phyloP scores from a whole-genome alignment of 257 asterid genomes.

The Plantago elongata region DNA sequence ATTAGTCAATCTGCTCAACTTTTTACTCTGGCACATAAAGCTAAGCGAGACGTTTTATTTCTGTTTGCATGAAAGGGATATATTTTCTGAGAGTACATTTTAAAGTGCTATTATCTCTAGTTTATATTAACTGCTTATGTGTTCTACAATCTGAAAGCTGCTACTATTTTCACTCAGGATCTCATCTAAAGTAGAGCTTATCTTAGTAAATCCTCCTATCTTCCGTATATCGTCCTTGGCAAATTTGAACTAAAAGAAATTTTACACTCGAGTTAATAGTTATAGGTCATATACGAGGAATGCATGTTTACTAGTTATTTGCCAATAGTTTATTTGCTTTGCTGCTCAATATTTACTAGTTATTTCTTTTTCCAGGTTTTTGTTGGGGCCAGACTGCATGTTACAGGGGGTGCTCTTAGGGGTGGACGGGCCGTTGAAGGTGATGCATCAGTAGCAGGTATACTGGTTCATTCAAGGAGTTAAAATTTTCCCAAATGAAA shows the following conservation, averaged over 20 bases:
- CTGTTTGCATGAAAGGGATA: no score
- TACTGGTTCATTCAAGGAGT: constrained; percentile 21
- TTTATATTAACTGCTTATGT: constrained; percentile 7
- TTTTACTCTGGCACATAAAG: constrained; percentile 8
- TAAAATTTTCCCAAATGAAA: constrained; percentile 5
- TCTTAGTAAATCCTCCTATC: no score
- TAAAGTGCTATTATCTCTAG: neutral
- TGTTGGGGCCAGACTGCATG: constrained; percentile 97
- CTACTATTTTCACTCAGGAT: neutral
- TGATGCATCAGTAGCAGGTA: constrained; percentile 89
- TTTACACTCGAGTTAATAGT: neutral
- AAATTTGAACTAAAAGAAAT: constrained; percentile 10
- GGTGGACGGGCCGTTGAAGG: constrained; percentile 98
- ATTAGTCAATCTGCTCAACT: constrained; percentile 5
- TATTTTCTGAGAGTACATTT: neutral
- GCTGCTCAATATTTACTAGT: constrained; percentile 4
- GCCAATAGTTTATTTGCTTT: constrained; percentile 3
- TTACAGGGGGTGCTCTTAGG: constrained; percentile 95
- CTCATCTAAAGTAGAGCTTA: neutral
- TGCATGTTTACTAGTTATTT: constrained; percentile 3
- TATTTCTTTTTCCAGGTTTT: constrained; percentile 60
- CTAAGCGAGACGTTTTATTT: neutral
- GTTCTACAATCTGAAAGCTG: neutral
- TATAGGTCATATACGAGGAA: constrained; percentile 8
- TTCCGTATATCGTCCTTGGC: constrained; percentile 6